Conservation (phyloP, 75 land plant genomes). For the Picea sitchensis region DNA sequence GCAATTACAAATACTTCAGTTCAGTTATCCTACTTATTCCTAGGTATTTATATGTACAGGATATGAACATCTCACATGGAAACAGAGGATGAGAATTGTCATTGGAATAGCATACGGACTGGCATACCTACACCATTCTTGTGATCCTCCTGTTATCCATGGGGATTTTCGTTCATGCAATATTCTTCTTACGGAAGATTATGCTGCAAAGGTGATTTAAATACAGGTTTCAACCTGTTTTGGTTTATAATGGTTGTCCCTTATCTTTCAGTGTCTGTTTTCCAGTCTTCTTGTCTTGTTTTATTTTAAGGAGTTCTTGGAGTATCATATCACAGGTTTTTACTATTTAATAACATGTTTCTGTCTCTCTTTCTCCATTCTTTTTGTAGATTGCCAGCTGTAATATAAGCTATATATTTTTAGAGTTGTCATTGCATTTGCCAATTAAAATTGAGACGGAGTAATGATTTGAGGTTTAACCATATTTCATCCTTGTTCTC, state of each 20-base stretch:
- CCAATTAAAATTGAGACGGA: background rate
- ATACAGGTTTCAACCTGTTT: background rate
- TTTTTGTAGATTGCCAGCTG: background rate
- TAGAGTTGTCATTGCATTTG: background rate
- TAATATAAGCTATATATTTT: no score
- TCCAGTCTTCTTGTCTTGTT: background rate
- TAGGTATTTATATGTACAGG: constrained; percentile 1
- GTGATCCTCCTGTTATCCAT: constrained; percentile 35
- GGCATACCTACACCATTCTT: constrained; percentile 28
- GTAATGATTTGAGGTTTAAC: background rate
- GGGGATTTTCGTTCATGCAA: constrained; percentile 26
- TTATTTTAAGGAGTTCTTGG: background rate
- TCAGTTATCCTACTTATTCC: background rate
- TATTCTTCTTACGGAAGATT: constrained; percentile 29
- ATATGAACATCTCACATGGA: constrained; percentile 31
- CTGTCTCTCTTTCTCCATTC: background rate
- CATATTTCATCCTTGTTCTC: background rate
- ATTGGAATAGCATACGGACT: constrained; percentile 35
- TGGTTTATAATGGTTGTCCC: background rate
- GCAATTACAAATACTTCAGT: background rate
- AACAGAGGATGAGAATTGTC: constrained; percentile 27
- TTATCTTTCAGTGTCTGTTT: background rate
- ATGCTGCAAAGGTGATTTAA: constrained; percentile 28
- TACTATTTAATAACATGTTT: background rate
- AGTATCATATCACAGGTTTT: background rate